Evolutionary conservation across 441 rosid genomes (phyloP).

Genomic region (Populus hybrid): DNA sequence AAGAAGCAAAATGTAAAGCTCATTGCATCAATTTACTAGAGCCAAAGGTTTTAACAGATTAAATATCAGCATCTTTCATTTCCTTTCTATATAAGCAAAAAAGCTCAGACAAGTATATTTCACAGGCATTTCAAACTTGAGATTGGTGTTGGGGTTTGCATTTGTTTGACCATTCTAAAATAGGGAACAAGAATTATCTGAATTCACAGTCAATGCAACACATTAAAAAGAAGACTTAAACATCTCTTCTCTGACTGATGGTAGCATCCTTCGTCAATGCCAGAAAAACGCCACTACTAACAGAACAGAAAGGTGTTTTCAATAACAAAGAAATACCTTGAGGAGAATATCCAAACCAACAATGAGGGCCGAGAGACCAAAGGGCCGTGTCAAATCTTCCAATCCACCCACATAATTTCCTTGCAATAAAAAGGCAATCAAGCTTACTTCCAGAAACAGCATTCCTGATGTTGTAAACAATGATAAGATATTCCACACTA

Average conservation of each 20-base stretch:
- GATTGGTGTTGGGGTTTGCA: not conserved
- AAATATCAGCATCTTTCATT: not conserved
- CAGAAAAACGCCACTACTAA: not conserved
- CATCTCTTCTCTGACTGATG: not conserved
- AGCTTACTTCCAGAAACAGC: constrained; percentile 91
- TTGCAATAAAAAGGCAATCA: constrained; percentile 87
- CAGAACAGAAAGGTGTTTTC: not conserved
- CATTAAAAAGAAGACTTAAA: not conserved
- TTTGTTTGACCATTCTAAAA: not conserved
- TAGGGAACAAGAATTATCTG: not conserved
- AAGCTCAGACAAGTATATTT: not conserved
- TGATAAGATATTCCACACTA: constrained; percentile 77
- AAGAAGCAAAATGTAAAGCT: not conserved
- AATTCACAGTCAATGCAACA: not conserved
- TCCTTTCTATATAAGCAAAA: not conserved
- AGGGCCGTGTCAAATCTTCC: constrained; percentile 72
- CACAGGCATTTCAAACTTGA: not conserved
- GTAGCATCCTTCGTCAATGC: not conserved
- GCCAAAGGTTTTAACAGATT: not conserved
- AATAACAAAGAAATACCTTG: constrained; percentile 49
- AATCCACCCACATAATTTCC: constrained; percentile 82
- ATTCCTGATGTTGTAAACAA: constrained; percentile 82
- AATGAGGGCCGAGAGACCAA: constrained; percentile 64
- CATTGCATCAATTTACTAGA: not conserved
- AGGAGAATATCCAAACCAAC: constrained; percentile 78